Conservation (phyloP, 345 rosid genomes). For the Salix arbutifolia region DNA sequence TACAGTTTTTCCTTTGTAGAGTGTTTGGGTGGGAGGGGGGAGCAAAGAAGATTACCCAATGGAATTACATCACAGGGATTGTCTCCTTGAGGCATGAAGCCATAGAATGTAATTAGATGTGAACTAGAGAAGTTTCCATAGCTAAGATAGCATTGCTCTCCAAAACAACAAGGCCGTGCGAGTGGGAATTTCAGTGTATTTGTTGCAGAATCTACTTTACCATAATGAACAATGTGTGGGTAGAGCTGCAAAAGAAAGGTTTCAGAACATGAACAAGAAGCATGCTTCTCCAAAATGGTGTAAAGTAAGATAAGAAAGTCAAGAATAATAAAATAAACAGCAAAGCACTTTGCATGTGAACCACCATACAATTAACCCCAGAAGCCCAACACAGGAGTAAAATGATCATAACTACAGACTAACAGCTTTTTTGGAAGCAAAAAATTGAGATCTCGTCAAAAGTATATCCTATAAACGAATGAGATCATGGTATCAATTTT, state of each 20-base stretch:
- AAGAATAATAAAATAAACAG: too few species aligned
- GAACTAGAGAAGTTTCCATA: conserved; percentile 83
- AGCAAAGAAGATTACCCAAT: conserved; percentile 50
- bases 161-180: conserved; percentile 61
- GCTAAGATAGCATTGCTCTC: conserved; percentile 83
- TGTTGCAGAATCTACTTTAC: conserved; percentile 65
- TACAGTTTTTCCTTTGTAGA: too few species aligned
- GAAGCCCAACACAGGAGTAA: neutral
- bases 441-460: neutral
- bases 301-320: neutral
- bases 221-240: conserved; percentile 76
- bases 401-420: neutral
- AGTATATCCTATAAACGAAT: neutral
- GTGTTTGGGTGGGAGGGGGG: too few species aligned
- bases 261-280: conserved; percentile 1
- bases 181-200: conserved; percentile 71
- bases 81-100: conserved; percentile 74
- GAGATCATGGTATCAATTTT: neutral
- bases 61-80: conserved; percentile 80
- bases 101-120: conserved; percentile 82
- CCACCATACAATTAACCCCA: neutral
- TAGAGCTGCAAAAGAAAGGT: conserved; percentile 38
- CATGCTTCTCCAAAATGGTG: neutral
- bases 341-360: neutral
- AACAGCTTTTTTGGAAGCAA: neutral